phyloP scores from a whole-genome alignment of 441 rosid genomes.

The Pelargonium australe region DNA sequence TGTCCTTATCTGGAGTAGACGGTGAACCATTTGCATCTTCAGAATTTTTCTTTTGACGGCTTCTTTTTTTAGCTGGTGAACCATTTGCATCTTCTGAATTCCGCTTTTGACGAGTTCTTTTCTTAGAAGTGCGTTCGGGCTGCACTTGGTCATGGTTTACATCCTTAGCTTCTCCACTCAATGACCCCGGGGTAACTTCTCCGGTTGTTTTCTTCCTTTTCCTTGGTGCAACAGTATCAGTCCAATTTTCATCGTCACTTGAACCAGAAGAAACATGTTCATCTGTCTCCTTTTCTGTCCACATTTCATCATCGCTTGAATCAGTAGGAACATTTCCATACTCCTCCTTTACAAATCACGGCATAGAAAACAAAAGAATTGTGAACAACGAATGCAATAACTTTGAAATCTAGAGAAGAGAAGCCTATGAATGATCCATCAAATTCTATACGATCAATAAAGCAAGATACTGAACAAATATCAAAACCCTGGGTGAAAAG shows the following conservation, averaged over 20 bases:
- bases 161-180: conserved; percentile 31
- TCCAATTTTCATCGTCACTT: conserved; percentile 71
- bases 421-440: too few species aligned
- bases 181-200: conserved; percentile 25
- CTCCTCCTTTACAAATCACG: conserved; percentile 52
- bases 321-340: conserved; percentile 58
- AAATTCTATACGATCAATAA: too few species aligned
- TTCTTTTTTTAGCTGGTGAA: conserved; percentile 25
- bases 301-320: conserved; percentile 77
- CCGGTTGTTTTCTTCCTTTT: conserved; percentile 29
- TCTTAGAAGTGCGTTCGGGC: conserved; percentile 20
- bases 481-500: too few species aligned
- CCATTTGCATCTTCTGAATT: conserved; percentile 22
- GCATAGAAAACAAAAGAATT: conserved; percentile 14
- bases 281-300: conserved; percentile 68
- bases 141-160: conserved; percentile 23
- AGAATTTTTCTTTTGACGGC: conserved; percentile 20
- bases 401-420: too few species aligned
- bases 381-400: conserved; percentile 8
- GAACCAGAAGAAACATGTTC: conserved; percentile 52
- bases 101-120: conserved; percentile 21
- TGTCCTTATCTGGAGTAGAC: conserved; percentile 23
- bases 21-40: conserved; percentile 20
- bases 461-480: too few species aligned
- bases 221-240: conserved; percentile 29